Evolutionary conservation across 768 basidiomycete species (phyloP), one percentile per base, ranked within the genome.

Genomic region (Sutorius australiensis): DNA sequence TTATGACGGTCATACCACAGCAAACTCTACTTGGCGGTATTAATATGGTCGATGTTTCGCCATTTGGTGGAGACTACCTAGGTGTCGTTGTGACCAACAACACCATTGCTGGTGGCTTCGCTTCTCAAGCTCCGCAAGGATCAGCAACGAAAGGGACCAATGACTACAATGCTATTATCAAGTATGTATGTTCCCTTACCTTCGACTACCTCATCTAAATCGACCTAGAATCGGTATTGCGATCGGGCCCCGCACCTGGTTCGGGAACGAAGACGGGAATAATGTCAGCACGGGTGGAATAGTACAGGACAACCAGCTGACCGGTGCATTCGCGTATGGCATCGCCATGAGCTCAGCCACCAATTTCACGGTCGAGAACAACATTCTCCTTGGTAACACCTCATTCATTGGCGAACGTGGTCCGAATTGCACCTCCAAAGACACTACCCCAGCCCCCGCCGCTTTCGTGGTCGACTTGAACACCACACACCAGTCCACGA

Each of bases 201-300:
- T 21, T 44, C 21, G 30, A 24, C 24, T 19, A 39, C 50, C 46
- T 55, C 32, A 43, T 46, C 49, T 56, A 17, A 61, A 51, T 37
- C n/a, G n/a, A 36, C 51, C 7, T 13, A 89, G 88, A 66, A 83
- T 91, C 61, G 89, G 84, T n/a, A 84, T 91, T 44, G 89, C 87
- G 28, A 78, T 90, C 14, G 89, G 89, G 9, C 86, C 89, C 9
- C 80, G 80, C 11, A 82, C 81, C 14, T 91, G 89, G 89, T 89
- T 89, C 53, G 84, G 82, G 3, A 69, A 78, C 57, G 62, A 67
- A 47, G 86, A 75, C 57, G 75, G 75, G 21, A 79, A 78, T 50
- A 82, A 84, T 54, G 75, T 80, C 60, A 79, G 74, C 64, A 72
- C 65, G 34, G 73, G 74, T n/a, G 87, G 78, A 6, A 71, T 73